Conservation (phyloP, 75 land plant genomes). For the Sequoia sempervirens region DNA sequence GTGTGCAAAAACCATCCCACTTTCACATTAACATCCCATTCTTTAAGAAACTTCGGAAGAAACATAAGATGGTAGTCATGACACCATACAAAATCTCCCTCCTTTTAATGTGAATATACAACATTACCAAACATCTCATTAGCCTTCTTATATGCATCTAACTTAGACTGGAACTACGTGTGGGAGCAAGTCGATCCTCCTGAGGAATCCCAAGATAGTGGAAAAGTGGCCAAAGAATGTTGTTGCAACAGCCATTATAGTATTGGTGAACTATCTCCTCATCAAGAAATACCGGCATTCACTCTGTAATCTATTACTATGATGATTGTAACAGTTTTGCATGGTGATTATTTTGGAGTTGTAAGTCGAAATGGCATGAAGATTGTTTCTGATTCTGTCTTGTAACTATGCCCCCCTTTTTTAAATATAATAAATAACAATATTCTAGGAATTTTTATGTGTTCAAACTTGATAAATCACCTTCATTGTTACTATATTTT, state of each 20-base stretch:
- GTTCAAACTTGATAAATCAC: too few relatives aligned
- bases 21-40: constrained; percentile 70
- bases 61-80: constrained; percentile 99
- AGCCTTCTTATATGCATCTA: constrained; percentile 93
- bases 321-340: too few relatives aligned
- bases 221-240: constrained; percentile 97
- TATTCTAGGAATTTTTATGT: too few relatives aligned
- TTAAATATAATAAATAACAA: too few relatives aligned
- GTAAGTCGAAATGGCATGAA: too few relatives aligned
- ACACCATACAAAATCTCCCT: constrained; percentile 99
- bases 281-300: constrained; percentile 94
- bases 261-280: constrained; percentile 98
- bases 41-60: constrained; percentile 88
- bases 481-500: too few relatives aligned
- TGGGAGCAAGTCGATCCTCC: constrained; percentile 97
- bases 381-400: too few relatives aligned
- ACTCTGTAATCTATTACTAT: too few relatives aligned
- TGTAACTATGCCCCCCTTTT: too few relatives aligned
- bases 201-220: constrained; percentile 98
- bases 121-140: constrained; percentile 96
- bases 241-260: constrained; percentile 98
- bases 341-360: too few relatives aligned
- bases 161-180: constrained; percentile 94
- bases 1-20: constrained; percentile 99
- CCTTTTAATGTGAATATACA: constrained; percentile 76